These are phyloP conservation scores for Suillus sp. DNA, from an alignment of 768 basidiomycete genomes.

Conservation along the genomic window DNA sequence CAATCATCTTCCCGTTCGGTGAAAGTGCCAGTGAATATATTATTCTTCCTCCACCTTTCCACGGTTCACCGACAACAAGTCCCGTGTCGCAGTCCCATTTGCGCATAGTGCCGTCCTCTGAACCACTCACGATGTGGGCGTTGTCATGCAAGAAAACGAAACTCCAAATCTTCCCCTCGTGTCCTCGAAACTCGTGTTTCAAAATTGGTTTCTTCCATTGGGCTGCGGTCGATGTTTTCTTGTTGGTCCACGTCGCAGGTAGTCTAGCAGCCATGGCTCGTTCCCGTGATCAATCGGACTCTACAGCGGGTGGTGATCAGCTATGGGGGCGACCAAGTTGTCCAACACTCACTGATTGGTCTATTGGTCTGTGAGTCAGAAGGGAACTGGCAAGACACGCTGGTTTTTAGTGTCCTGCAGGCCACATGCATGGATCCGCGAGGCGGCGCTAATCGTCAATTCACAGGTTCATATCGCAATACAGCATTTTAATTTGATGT, in stretches of 20 bases:
- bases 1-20: not conserved
- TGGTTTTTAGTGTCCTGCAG: not conserved
- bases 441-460: not conserved
- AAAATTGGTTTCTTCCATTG: not conserved
- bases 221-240: not conserved
- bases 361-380: too few relatives aligned
- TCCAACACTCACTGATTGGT: not conserved
- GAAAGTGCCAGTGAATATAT: not conserved
- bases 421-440: rapidly evolving
- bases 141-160: not conserved
- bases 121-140: not conserved
- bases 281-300: not conserved
- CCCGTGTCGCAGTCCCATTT: not conserved
- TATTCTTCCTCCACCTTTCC: not conserved
- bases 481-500: not conserved
- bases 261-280: not conserved
- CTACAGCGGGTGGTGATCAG: too few relatives aligned
- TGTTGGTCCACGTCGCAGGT: too few relatives aligned
- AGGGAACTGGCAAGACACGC: not conserved
- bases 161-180: not conserved
- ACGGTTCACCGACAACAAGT: too few relatives aligned
- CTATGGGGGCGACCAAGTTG: too few relatives aligned
- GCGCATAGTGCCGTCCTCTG: not conserved
- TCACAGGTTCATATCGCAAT: not conserved
- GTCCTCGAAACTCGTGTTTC: not conserved